Evolutionary conservation across 2,329 filamentous ascomycete species (phyloP).

Genomic region (Cytospora schulzeri): DNA sequence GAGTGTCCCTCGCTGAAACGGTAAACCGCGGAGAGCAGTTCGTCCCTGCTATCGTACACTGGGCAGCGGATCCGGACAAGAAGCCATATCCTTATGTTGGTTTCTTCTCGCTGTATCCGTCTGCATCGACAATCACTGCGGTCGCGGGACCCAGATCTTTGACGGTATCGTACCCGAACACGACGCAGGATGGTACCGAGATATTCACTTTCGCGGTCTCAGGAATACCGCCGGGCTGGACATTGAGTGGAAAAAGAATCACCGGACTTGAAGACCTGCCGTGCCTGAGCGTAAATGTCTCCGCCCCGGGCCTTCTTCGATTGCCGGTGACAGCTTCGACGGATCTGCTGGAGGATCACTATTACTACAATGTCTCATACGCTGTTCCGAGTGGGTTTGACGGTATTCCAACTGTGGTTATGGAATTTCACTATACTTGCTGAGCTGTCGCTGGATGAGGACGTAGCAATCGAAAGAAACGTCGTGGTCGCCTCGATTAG

Average conservation of each 20-base stretch:
- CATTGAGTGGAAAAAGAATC: conserved; percentile 35
- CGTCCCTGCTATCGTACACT: conserved; percentile 49
- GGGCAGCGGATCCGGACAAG: conserved; percentile 44
- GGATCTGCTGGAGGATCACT: conserved; percentile 46
- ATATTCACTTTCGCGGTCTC: conserved; percentile 44
- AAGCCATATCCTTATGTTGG: conserved; percentile 43
- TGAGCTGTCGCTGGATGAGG: neutral
- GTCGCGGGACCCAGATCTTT: conserved; percentile 39
- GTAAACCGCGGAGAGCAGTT: conserved; percentile 44
- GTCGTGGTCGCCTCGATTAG: neutral
- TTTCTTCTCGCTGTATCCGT: conserved; percentile 46
- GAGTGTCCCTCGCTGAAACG: conserved; percentile 40
- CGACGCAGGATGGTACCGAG: conserved; percentile 41
- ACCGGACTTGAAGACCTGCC: conserved; percentile 40
- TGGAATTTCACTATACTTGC: conserved; percentile 24
- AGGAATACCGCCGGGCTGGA: conserved; percentile 44
- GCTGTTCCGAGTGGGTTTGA: conserved; percentile 43
- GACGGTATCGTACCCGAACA: conserved; percentile 43
- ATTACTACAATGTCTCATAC: conserved; percentile 50
- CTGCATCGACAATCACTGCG: conserved; percentile 45
- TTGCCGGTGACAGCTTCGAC: conserved; percentile 34
- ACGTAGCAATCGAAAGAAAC: neutral
- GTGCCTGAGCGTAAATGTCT: conserved; percentile 43
- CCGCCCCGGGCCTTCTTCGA: conserved; percentile 41
- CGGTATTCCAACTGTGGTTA: conserved; percentile 31